phyloP scores from a whole-genome alignment of 2,329 filamentous ascomycete genomes.

The Microthyrium microscopicum region DNA sequence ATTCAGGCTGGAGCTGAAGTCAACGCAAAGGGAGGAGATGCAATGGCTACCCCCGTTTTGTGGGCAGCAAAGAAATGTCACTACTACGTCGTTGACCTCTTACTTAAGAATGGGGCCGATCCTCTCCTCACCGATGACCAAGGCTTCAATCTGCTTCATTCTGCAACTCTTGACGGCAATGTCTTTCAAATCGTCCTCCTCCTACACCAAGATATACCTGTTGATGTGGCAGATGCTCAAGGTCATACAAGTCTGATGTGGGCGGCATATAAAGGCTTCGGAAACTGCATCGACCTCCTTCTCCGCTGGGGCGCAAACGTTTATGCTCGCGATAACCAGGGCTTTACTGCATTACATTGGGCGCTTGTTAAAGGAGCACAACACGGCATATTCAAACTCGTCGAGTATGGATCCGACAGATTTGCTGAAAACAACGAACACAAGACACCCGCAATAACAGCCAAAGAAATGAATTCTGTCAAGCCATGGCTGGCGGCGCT shows the following conservation, averaged over 20 bases:
- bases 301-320: slow-evolving; percentile 91
- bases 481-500: slow-evolving; percentile 70
- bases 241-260: slow-evolving; percentile 96
- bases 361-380: slow-evolving; percentile 84
- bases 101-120: slow-evolving; percentile 82
- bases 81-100: slow-evolving; percentile 88
- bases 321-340: slow-evolving; percentile 75
- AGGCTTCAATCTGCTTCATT: slow-evolving; percentile 95
- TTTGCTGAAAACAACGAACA: slow-evolving; percentile 80
- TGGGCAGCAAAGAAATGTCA: slow-evolving; percentile 96
- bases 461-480: slow-evolving; percentile 75
- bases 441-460: slow-evolving; percentile 76
- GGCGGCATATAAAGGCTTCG: slow-evolving; percentile 95
- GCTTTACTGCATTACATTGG: slow-evolving; percentile 93
- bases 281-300: slow-evolving; percentile 80
- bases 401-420: slow-evolving; percentile 89
- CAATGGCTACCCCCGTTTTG: slow-evolving; percentile 80
- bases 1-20: slow-evolving; percentile 75
- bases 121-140: slow-evolving; percentile 83
- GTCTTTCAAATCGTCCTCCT: slow-evolving; percentile 77
- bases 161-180: slow-evolving; percentile 94
- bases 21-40: slow-evolving; percentile 91
- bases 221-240: slow-evolving; percentile 77
- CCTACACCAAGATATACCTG: slow-evolving; percentile 85
- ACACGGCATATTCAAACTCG: slow-evolving; percentile 76